phyloP scores from a whole-genome alignment of 148 eudicot species.

The Silene latifolia region DNA sequence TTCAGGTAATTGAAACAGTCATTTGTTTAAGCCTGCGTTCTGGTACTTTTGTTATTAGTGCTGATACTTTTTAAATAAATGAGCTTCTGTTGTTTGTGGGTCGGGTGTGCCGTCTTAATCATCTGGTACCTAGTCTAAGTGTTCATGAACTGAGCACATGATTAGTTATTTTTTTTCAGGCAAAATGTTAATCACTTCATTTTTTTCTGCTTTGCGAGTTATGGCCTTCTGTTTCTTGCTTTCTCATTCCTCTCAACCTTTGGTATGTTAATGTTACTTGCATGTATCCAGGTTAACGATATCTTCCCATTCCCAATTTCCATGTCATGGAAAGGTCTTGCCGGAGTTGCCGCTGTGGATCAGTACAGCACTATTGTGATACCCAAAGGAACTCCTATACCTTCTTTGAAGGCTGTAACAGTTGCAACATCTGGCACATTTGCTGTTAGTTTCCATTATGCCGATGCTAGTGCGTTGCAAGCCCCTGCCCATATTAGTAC shows the following conservation, averaged over 20 bases:
- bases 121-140: too few relatives aligned
- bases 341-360: conserved; percentile 46
- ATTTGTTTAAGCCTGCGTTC: too few relatives aligned
- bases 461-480: conserved; percentile 71
- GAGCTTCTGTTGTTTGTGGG: too few relatives aligned
- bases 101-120: too few relatives aligned
- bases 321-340: conserved; percentile 74
- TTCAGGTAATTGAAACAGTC: conserved; percentile 48
- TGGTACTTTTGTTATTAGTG: too few relatives aligned
- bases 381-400: conserved; percentile 81
- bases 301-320: conserved; percentile 76
- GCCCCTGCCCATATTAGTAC: conserved; percentile 77
- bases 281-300: conserved; percentile 62
- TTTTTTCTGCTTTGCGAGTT: too few relatives aligned
- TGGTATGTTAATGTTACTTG: background rate
- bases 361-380: conserved; percentile 63
- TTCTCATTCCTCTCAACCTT: background rate
- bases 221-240: too few relatives aligned
- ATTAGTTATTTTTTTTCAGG: too few relatives aligned
- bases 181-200: too few relatives aligned
- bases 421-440: conserved; percentile 65
- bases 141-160: too few relatives aligned
- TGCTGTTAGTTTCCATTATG: conserved; percentile 69
- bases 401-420: conserved; percentile 77
- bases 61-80: too few relatives aligned